Evolutionary conservation across 78 protist genomes (phyloP), one percentile per base, ranked within the genome.

Genomic region (Monosiga brevicollis): DNA sequence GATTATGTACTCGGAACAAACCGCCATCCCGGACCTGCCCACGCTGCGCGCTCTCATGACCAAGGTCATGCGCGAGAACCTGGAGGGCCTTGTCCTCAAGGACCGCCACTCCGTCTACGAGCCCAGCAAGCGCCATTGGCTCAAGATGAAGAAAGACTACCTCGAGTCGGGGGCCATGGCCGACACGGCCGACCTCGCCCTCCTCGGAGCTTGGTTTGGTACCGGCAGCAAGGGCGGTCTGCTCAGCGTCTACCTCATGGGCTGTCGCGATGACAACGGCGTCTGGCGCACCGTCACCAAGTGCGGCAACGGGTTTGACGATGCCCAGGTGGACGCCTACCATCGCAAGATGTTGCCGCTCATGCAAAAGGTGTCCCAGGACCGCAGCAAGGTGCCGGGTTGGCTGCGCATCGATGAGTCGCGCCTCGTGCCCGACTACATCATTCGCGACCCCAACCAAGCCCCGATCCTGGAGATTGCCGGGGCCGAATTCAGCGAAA

Each of bases 21-120:
- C 41, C 0, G 41, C 70, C 0, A 42, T 82, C 37, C 20, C 1
- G 26, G 88, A 86, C 2, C 78, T 81, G 43, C 32, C n/a, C 0
- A 73, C 71, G 37, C 76, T 90, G 43, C 34, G 36, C 2, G 76
- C 37, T 34, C 74, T 90, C 3, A 75, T 90, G 26, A 84, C 42
- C 35, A n/a, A 84, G 42, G 80, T 84, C 29, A 85, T 91, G 55
- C 72, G 81, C 37, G 87, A 84, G 62, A 87, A 87, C 32, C 76
- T 91, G 0, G 97, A 95, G 34, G 97, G 97, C 35, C 87, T 93
- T 34, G 94, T 95, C 70, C 37, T 95, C 37, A 95, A 95, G 62
- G 90, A 83, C 62, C 39, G 72, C 36, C 9, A 74, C 34, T 80
- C 90, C 26, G 34, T n/a, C 20, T 95, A 95, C 89, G 85, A 84